Evolutionary conservation across 1,284 basidiomycete species (phyloP).

Genomic region (Cystobasidium sp.): DNA sequence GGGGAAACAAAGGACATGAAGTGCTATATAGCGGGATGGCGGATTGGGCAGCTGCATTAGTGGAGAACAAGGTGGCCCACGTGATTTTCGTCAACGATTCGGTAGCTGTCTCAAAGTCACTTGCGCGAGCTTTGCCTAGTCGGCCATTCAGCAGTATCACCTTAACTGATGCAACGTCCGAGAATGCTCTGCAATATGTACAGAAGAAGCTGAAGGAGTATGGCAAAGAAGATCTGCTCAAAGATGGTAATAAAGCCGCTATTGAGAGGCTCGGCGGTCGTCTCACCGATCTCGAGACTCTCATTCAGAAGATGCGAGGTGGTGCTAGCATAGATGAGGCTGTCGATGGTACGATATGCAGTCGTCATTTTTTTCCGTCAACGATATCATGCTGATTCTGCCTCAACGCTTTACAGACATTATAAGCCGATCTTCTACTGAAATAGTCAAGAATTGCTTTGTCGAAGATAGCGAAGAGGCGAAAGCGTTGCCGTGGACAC

Average conservation of each 20-base stretch:
- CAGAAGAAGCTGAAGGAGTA: slow-evolving; percentile 74
- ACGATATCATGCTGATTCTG: slow-evolving; percentile 4
- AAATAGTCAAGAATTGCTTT: slow-evolving; percentile 87
- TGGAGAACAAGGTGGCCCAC: slow-evolving; percentile 85
- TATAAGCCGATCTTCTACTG: slow-evolving; percentile 74
- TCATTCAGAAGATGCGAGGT: slow-evolving; percentile 81
- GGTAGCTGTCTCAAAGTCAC: slow-evolving; percentile 78
- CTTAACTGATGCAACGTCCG: slow-evolving; percentile 81
- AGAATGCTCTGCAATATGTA: slow-evolving; percentile 79
- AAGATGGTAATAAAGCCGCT: slow-evolving; percentile 59
- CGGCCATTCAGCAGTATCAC: slow-evolving; percentile 79
- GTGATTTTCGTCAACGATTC: slow-evolving; percentile 91
- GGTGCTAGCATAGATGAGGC: slow-evolving; percentile 76
- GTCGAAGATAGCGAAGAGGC: slow-evolving; percentile 81
- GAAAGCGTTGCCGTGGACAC: slow-evolving; percentile 78
- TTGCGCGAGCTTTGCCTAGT: slow-evolving; percentile 84
- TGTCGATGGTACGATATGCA: slow-evolving; percentile 73
- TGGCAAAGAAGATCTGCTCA: slow-evolving; percentile 59
- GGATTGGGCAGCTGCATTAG: slow-evolving; percentile 81
- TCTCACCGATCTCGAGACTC: slow-evolving; percentile 80
- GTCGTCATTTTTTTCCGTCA: background rate
- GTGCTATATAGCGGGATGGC: slow-evolving; percentile 77
- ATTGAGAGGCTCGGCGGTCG: slow-evolving; percentile 81
- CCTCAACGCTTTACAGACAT: slow-evolving; percentile 46
- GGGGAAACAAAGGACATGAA: slow-evolving; percentile 65